Evolutionary conservation across 805 yeast genomes (phyloP).

Genomic region (Candida ipomoeae): DNA sequence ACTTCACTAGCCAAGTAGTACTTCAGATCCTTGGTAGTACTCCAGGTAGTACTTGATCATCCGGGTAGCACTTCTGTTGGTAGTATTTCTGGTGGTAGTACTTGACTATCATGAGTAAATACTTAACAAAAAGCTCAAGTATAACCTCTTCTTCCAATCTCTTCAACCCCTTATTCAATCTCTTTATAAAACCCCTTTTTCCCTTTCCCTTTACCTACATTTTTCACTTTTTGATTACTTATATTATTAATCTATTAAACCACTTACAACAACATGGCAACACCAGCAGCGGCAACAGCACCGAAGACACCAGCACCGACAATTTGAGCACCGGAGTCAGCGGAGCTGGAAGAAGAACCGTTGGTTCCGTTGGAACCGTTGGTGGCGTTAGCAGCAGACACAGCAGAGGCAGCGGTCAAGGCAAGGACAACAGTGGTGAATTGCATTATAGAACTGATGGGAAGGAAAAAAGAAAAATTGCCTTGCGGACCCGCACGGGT

Average conservation of each 20-base stretch:
- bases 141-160: too few species aligned
- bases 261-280: conserved; percentile 47
- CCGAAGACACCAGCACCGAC: conserved; percentile 73
- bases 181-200: too few species aligned
- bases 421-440: conserved; percentile 64
- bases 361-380: conserved; percentile 41
- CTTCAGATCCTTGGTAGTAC: too few species aligned
- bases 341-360: conserved; percentile 22
- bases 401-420: conserved; percentile 67
- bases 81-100: too few species aligned
- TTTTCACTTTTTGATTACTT: conserved; percentile 1
- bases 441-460: conserved; percentile 51
- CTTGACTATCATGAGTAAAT: too few species aligned
- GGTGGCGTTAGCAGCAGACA: conserved; percentile 52
- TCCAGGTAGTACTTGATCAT: too few species aligned
- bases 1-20: too few species aligned
- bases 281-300: conserved; percentile 85
- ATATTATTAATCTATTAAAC: conserved; percentile 8
- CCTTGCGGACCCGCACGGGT: not conserved
- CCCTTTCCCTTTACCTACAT: not conserved
- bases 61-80: too few species aligned
- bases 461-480: not conserved
- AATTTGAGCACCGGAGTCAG: conserved; percentile 48
- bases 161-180: too few species aligned
- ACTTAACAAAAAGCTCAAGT: too few species aligned